Conservation (phyloP, 805 yeast genomes). For the Pachysolen tannophilus region DNA sequence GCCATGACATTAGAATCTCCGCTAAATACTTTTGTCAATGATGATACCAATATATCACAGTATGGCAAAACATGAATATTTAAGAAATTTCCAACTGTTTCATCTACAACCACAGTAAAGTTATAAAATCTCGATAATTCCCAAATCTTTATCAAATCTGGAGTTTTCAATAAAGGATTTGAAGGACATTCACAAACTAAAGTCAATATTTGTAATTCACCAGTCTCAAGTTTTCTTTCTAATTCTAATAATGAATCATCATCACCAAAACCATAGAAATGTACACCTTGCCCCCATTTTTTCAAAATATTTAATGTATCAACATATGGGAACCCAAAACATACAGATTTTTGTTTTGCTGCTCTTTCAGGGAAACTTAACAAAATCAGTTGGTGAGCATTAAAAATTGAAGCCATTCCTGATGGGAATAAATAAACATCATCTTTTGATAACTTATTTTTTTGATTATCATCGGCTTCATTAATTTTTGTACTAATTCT, state of each 20-base stretch:
- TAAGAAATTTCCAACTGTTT: slow-evolving; percentile 86
- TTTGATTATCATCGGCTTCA: slow-evolving; percentile 10
- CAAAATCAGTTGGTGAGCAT: slow-evolving; percentile 59
- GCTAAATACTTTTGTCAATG: slow-evolving; percentile 85
- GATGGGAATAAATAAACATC: slow-evolving; percentile 82
- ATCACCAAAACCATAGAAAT: slow-evolving; percentile 81
- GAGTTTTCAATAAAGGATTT: slow-evolving; percentile 84
- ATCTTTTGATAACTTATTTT: slow-evolving; percentile 33
- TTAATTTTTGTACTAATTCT: slow-evolving; percentile 63
- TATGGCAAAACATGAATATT: slow-evolving; percentile 75
- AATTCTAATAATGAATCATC: slow-evolving; percentile 57
- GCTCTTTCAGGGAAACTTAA: slow-evolving; percentile 14
- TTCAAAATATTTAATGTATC: slow-evolving; percentile 81
- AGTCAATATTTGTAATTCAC: slow-evolving; percentile 56
- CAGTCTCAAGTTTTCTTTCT: slow-evolving; percentile 50
- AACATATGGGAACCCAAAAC: slow-evolving; percentile 95
- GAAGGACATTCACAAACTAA: slow-evolving; percentile 93
- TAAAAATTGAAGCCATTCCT: slow-evolving; percentile 90
- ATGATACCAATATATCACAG: slow-evolving; percentile 81
- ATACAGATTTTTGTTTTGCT: slow-evolving; percentile 57
- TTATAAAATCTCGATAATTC: slow-evolving; percentile 58
- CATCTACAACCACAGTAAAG: slow-evolving; percentile 84
- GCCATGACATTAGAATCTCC: slow-evolving; percentile 97
- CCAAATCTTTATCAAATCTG: slow-evolving; percentile 61
- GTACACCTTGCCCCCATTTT: slow-evolving; percentile 89